Evolutionary conservation across 2,329 filamentous ascomycete species (phyloP), one percentile per base, ranked within the genome.

Genomic region (Aspergillus pseudoglaucus): DNA sequence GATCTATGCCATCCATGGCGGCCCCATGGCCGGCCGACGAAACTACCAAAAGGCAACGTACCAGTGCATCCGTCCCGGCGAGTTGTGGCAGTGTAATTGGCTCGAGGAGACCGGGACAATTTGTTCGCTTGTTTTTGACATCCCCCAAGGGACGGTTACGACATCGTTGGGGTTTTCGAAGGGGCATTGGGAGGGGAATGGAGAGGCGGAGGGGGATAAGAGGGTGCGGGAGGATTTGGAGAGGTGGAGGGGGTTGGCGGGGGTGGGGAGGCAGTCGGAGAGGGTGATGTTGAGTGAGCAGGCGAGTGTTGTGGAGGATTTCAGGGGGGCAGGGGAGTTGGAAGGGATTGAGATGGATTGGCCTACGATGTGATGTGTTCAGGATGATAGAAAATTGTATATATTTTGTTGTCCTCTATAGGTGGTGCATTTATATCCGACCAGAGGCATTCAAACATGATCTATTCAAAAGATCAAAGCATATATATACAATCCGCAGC

Each of bases 1-100:
- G 42, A 74, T 82, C 49, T 82, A 82, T 54, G 73, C 74, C 20
- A 82, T 82, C 47, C 78, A 82, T 53, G 78, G 79, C 3, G 79
- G 79, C 0, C 79, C 79, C 3, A 82, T 82, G 79, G 73, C 74
- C 0, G 77, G 77, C 2, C 70, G 76, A 2, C 63, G 66, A 45
- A 80, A 80, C 59, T 80, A 73, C 59, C 77, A 81, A 54, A 69
- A 72, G 1, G 76, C 71, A 10, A 75, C 73, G 1, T 82, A 78
- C 55, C 78, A 81, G 56, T 82, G 79, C 60, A 74, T 82, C 23
- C 71, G 79, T 0, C 74, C 77, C 0, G 76, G 76, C 1, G 79
- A 82, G 59, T 57, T 81, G 0, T 82, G 79, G 79, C 79, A 82
- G 55, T 74, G 76, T 52, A 81, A 78, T 50, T 82, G 78, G 78